Percentiles rank a stretch among this genome's conserved stretches.
phyloP scores from a whole-genome alignment of 495 filamentous ascomycete genomes.

The Tuber indicum region DNA sequence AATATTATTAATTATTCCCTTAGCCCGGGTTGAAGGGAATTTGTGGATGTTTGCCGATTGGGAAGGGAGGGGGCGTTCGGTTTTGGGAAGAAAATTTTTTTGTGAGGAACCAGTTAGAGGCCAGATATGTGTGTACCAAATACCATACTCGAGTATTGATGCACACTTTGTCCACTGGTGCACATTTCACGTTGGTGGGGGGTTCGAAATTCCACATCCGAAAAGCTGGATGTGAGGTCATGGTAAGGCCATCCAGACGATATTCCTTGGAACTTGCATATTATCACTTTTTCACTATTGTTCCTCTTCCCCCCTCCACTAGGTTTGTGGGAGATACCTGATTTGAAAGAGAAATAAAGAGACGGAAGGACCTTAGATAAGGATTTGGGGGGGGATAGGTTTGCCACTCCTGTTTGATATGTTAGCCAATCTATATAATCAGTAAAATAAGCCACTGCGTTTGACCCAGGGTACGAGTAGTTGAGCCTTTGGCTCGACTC shows the following conservation, averaged over 20 bases:
- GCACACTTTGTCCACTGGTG: constrained; percentile 8
- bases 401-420: background rate
- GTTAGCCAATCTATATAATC: background rate
- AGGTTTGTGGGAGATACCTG: background rate
- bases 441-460: background rate
- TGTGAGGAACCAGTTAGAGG: constrained; percentile 1
- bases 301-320: background rate
- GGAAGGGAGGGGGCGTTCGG: background rate
- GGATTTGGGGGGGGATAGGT: background rate
- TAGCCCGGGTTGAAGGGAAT: background rate
- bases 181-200: constrained; percentile 8
- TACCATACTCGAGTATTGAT: constrained; percentile 14
- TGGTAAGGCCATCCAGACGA: constrained; percentile 3
- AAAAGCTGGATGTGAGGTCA: constrained; percentile 23
- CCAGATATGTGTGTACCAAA: background rate
- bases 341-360: constrained; percentile 18
- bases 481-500: background rate
- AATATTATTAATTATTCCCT: background rate
- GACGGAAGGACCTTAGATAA: constrained; percentile 7
- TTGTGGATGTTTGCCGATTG: background rate
- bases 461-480: background rate
- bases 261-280: constrained; percentile 1
- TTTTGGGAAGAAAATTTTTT: background rate
- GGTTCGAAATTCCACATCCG: background rate
- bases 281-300: constrained; percentile 5